Evolutionary conservation across 2,329 filamentous ascomycete species (phyloP), one percentile per base, ranked within the genome.

Genomic region (Didymella pinodella): DNA sequence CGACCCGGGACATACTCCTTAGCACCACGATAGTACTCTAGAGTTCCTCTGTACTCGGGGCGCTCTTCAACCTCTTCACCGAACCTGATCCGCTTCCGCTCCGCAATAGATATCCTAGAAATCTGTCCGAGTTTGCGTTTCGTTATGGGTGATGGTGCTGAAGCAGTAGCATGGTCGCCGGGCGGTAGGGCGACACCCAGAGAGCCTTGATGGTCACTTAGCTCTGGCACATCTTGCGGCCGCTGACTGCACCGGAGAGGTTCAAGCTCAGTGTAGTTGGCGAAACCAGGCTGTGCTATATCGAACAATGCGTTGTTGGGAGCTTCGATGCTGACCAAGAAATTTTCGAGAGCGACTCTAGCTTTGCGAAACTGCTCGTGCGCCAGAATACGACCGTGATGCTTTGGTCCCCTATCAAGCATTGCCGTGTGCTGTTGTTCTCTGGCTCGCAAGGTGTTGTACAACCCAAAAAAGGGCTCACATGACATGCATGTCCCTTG

Each of bases 1-100:
- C 69, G 58, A 8, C 73, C 73, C 4, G 57, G 68, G 4, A 65
- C 57, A 48, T 75, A 75, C 4, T 50, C 57, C 7, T 68, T 58
- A 22, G 58, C 61, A 25, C 43, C 50, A 3, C 73, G 66, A 31
- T 59, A 50, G 48, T 62, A 69, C 22, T 63, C 44, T 7, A 54
- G 40, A 47, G 48, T 63, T n/a, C 44, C 48, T 12, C 67, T 61
- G 54, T 68, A 70, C 26, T 64, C 58, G 4, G 62, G 53, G 18
- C 65, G 62, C 18, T 69, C 66, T 26, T 69, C 57, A 16, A 66
- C 65, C 0, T 61, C 50, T 14, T 66, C 60, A 1, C 59, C 62
- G 26, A 71, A 71, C 32, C 64, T 68, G 40, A 68, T 59, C 2
- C 64, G 61, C 36, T 70, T 71, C 25, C 57, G 63, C 26, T 48